Base-by-base conservation (phyloP, 2,329 filamentous ascomycete species). In the Pyrenophora seminiperda region DNA sequence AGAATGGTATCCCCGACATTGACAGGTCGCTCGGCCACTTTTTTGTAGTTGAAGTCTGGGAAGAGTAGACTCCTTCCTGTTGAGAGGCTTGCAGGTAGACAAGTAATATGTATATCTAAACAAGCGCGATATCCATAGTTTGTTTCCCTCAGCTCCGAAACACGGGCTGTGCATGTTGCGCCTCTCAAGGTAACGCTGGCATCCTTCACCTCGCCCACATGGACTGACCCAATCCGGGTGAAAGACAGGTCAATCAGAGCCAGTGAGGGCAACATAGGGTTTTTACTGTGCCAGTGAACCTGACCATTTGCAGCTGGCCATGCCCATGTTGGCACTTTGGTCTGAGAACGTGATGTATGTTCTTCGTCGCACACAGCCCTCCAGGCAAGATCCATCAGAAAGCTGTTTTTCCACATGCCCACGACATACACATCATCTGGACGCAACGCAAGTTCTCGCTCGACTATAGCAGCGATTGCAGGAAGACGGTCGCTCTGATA, bases 31-130 rank as follows among this genome's bases (percentile, higher is more conserved):
- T 37, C 9, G 9, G 7, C 22, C 0, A 1, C 5, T 0, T 2
- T 7, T 22, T n/a, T n/a, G n/a, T 17, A 37, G 11, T 44, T 22
- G 1, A 44, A 37, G 5, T 44, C 31, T 11, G 22, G 9, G 3
- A 1, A 4, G 7, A n/a, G n/a, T n/a, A n/a, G 5, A 3, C 3
- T 9, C 5, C 6, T 14, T n/a, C n/a, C 1, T 13, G 1, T 4
- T 31, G 10, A 31, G 2, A 10, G 9, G 4, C 19, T 7, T 6
- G 10, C n/a, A 22, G 7, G 11, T 15, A 7, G 5, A n/a, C n/a
- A n/a, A n/a, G 17, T 6, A 13, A 4, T 5, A 24, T 32, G 4
- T 6, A 41, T 22, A n/a, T 32, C 17, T 11, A 32, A 3, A 24
- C 27, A 9, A 10, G 7, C 2, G 3, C 0, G 7, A 18, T 9